Evolutionary conservation across 225 moss, liverwort and hornwort species (phyloP), one percentile per base, ranked within the genome.

Genomic region (Asterella californica): DNA sequence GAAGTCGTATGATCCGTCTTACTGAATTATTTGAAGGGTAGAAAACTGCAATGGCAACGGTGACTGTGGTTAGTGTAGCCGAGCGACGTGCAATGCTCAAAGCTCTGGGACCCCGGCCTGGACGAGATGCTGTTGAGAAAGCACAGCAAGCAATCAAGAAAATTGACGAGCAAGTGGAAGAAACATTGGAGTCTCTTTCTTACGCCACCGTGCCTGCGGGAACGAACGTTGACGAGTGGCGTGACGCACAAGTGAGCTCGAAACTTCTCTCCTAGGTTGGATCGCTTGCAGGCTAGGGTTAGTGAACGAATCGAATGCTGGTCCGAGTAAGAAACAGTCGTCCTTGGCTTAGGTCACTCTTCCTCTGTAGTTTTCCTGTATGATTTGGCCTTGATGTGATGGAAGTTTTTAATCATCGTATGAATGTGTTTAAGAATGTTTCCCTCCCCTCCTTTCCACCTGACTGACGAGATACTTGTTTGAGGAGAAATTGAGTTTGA

Each of bases 81-180:
- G 87, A 85, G 66, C 75, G 70, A 53, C 87, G 87, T 62, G 89
- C 87, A 18, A 87, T 77, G 85, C 75, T 89, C 46, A 82, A 82
- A 63, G 82, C 85, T 5, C 45, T 89, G 25, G 89, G 85, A 8
- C 54, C 62, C 10, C 79, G 87, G 54, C 89, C 89, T 1, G 69
- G 46, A 38, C 79, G 48, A 30, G 85, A 83, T 61, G 83, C 50
- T 22, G 89, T 89, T 24, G 89, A 89, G 57, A 74, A 83, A 64
- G 89, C 89, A 22, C 81, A 78, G 62, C 45, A 64, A 15, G 63
- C 79, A 46, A 57, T 85, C 0, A 61, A 47, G 25, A 65, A 48
- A 22, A 84, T 89, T 49, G 80, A 87, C 47, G 60, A 68, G 25
- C 72, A 72, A 53, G 46, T 82, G 17, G 73, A 60, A 9, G 85